phyloP scores from a whole-genome alignment of 2,329 filamentous ascomycete species.

The Sclerotinia trifoliorum region DNA sequence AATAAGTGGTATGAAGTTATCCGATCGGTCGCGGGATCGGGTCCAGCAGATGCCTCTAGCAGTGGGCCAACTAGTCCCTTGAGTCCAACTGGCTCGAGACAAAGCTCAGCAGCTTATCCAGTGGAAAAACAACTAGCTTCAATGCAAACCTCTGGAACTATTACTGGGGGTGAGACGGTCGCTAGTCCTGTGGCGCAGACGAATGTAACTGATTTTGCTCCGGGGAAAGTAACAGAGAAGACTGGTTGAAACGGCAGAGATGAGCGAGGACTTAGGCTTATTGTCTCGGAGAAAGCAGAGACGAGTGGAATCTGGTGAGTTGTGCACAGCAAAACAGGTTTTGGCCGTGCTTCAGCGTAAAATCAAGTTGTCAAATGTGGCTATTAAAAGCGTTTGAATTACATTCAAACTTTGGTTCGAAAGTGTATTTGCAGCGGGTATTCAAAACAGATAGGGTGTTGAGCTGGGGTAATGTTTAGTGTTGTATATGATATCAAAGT shows the following conservation, averaged over 20 bases:
- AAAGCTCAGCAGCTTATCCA: slow-evolving; percentile 23
- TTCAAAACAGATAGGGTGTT: background rate
- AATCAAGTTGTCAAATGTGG: background rate
- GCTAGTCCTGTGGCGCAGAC: slow-evolving; percentile 29
- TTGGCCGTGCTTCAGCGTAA: background rate
- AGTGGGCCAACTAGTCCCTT: slow-evolving; percentile 33
- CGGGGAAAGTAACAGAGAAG: background rate
- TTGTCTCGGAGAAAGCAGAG: background rate
- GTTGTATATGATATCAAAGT: background rate
- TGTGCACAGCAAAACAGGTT: background rate
- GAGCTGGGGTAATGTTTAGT: slow-evolving; percentile 6
- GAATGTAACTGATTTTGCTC: slow-evolving; percentile 6
- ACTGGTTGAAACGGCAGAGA: background rate
- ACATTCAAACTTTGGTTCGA: background rate
- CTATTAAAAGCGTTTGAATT: background rate
- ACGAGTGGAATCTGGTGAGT: background rate
- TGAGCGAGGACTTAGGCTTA: background rate
- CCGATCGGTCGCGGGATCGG: slow-evolving; percentile 30
- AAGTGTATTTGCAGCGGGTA: background rate
- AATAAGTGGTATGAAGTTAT: slow-evolving; percentile 83
- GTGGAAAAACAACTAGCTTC: slow-evolving; percentile 27
- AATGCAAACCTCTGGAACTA: slow-evolving; percentile 32
- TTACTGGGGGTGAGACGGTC: slow-evolving; percentile 33
- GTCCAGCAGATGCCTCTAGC: slow-evolving; percentile 23
- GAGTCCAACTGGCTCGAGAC: slow-evolving; percentile 29